These are phyloP conservation scores for Fusarium sacchari DNA, from an alignment of 2,329 filamentous ascomycete genomes.

Conservation along the genomic window DNA sequence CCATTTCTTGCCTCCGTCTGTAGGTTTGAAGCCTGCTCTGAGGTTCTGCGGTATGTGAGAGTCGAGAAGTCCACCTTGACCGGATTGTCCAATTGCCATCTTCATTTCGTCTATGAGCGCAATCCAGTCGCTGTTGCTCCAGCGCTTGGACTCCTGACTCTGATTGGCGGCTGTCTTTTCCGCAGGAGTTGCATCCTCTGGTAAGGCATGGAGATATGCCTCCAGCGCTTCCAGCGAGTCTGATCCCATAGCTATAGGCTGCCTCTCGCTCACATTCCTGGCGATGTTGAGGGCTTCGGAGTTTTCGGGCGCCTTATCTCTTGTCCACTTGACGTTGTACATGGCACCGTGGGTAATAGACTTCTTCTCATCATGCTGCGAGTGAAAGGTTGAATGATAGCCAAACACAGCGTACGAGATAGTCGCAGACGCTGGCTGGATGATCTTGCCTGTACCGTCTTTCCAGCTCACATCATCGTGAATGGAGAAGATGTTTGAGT, in stretches of 20 bases:
- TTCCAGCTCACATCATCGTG: neutral
- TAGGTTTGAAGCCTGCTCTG: neutral
- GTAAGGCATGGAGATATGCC: neutral
- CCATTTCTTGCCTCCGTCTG: neutral
- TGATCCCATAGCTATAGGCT: neutral
- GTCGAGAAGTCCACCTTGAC: neutral
- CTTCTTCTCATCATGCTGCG: neutral
- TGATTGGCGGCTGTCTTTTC: neutral
- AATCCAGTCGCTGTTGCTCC: neutral
- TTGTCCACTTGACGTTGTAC: neutral
- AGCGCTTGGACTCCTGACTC: neutral
- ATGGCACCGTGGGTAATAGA: neutral
- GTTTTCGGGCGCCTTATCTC: neutral
- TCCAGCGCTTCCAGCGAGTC: neutral
- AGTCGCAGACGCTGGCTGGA: neutral
- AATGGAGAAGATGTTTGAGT: neutral
- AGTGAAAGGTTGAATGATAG: neutral
- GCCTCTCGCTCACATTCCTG: neutral
- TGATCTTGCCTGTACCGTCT: neutral
- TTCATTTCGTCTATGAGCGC: neutral
- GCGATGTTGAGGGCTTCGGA: neutral
- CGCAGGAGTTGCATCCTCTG: neutral
- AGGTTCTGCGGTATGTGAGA: neutral
- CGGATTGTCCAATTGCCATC: neutral
- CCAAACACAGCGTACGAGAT: neutral